These are phyloP conservation scores for Talaromyces proteolyticus DNA, from an alignment of 495 filamentous ascomycete species.

Conservation along the genomic window DNA sequence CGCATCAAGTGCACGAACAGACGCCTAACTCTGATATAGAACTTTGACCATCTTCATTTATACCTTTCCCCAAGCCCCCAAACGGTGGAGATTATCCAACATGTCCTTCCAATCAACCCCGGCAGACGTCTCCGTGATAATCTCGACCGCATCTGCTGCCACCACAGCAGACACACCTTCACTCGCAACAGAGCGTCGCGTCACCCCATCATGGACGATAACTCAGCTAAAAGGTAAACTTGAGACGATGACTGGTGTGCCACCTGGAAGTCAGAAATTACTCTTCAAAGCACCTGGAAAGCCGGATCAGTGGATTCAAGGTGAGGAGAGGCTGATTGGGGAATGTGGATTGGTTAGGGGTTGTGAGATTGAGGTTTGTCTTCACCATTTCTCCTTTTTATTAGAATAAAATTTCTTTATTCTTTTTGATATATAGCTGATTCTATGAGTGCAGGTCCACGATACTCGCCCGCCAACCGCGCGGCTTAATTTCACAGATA, in stretches of 20 bases:
- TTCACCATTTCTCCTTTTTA: too few relatives aligned
- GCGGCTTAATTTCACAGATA: conserved; percentile 70
- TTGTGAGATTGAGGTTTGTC: conserved; percentile 36
- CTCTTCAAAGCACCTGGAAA: conserved; percentile 31
- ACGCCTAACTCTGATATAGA: too few relatives aligned
- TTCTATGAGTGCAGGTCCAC: conserved; percentile 50
- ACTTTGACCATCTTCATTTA: neutral
- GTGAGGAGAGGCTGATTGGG: conserved; percentile 24
- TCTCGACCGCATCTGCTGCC: conserved; percentile 66
- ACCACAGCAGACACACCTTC: conserved; percentile 69
- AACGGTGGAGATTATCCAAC: neutral
- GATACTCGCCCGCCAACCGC: conserved; percentile 70
- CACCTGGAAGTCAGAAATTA: conserved; percentile 72
- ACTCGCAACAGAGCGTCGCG: conserved; percentile 74
- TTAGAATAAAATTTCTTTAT: conserved; percentile 4
- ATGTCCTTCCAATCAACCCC: conserved; percentile 52
- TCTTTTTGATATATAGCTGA: conserved; percentile 3
- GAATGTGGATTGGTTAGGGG: conserved; percentile 35
- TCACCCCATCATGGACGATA: conserved; percentile 91
- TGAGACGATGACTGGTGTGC: conserved; percentile 89
- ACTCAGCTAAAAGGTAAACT: conserved; percentile 80
- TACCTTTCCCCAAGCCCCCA: neutral
- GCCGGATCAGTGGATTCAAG: conserved; percentile 33
- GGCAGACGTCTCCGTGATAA: conserved; percentile 76
- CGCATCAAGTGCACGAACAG: too few relatives aligned